Percentiles rank a stretch among this genome's conserved stretches.
phyloP scores from a whole-genome alignment of 495 filamentous ascomycete genomes.

The Diplogelasinospora grovesii region DNA sequence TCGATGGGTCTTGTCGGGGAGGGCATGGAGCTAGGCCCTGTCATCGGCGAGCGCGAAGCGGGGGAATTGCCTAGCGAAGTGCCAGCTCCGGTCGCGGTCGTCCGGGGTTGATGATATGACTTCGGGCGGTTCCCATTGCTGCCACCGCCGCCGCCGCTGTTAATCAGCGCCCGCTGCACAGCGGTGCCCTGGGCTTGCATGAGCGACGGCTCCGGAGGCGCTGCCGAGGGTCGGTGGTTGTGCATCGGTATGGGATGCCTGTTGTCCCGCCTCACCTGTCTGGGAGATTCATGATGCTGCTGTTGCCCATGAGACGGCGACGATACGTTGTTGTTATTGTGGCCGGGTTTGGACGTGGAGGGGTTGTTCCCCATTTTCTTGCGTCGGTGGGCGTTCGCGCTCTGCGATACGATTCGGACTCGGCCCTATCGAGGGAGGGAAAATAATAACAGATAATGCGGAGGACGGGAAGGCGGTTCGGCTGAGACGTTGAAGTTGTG shows the following conservation, averaged over 20 bases:
- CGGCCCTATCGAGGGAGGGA: too few species aligned
- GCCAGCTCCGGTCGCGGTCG: too few species aligned
- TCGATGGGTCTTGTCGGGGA: slow-evolving; percentile 31
- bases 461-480: too few species aligned
- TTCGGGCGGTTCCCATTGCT: slow-evolving; percentile 33
- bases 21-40: slow-evolving; percentile 21
- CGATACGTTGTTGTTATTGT: slow-evolving; percentile 14
- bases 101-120: slow-evolving; percentile 29
- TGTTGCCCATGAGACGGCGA: slow-evolving; percentile 12
- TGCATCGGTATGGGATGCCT: slow-evolving; percentile 26
- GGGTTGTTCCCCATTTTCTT: slow-evolving; percentile 32
- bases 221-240: slow-evolving; percentile 37
- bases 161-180: slow-evolving; percentile 23
- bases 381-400: too few species aligned
- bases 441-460: too few species aligned
- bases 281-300: slow-evolving; percentile 21
- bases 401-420: too few species aligned
- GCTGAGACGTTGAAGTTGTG: neutral
- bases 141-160: too few species aligned
- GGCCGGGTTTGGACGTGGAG: slow-evolving; percentile 22
- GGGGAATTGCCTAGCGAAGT: slow-evolving; percentile 35
- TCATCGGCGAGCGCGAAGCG: slow-evolving; percentile 23
- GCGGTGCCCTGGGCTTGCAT: slow-evolving; percentile 46
- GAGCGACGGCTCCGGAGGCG: slow-evolving; percentile 47
- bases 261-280: slow-evolving; percentile 24